Percentiles rank a stretch among this genome's conserved stretches.
phyloP scores from a whole-genome alignment of 129 eudicot genomes.

The Flaveria linearis region DNA sequence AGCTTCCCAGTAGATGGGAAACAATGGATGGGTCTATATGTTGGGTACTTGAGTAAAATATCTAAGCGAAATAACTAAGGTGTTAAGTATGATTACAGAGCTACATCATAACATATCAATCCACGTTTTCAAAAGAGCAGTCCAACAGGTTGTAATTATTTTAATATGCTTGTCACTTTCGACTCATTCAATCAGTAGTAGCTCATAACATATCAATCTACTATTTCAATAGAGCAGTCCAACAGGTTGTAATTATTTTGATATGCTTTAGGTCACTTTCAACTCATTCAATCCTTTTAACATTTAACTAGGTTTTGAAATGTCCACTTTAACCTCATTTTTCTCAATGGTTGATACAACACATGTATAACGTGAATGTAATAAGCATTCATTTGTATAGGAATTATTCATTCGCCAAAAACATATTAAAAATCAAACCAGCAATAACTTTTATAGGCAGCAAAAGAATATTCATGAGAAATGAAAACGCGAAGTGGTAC shows the following conservation, averaged over 20 bases:
- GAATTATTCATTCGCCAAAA: background rate
- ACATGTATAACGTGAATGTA: background rate
- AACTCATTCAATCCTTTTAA: background rate
- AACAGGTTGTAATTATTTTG: background rate
- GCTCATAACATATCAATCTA: background rate
- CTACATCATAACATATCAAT: background rate
- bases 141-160: background rate
- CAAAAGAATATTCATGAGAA: background rate
- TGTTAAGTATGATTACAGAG: background rate
- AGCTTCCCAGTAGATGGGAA: conserved; percentile 8
- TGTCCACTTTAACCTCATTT: background rate
- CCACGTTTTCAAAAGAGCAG: background rate
- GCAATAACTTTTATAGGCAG: background rate
- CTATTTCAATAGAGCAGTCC: background rate
- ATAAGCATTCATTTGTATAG: background rate
- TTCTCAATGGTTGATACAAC: background rate
- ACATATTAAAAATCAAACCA: background rate
- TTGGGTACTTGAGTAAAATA: background rate
- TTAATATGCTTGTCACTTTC: background rate
- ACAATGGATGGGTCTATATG: background rate
- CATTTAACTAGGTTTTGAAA: background rate
- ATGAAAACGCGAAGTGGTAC: conserved; percentile 37
- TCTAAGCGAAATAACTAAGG: background rate
- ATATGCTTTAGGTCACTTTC: background rate
- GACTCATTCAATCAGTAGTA: background rate